phyloP scores from a whole-genome alignment of 768 basidiomycete species.

The Lentinula sp. region DNA sequence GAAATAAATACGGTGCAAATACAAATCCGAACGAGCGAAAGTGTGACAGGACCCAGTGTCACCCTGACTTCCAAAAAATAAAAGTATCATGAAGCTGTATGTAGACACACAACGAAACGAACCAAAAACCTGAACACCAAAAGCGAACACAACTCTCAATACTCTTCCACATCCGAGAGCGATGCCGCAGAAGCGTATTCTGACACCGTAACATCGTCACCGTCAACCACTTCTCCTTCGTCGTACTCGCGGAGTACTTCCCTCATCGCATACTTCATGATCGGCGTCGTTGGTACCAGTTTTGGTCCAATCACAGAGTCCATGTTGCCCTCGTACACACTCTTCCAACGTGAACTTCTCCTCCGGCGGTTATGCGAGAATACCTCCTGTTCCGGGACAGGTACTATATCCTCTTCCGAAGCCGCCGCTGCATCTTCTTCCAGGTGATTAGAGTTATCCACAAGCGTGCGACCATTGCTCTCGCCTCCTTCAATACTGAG shows the following conservation, averaged over 20 bases:
- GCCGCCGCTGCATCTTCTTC: slow-evolving; percentile 18
- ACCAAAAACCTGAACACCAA: neutral
- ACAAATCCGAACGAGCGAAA: too few relatives aligned
- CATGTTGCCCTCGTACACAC: neutral
- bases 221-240: slow-evolving; percentile 32
- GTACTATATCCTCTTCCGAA: slow-evolving; percentile 40
- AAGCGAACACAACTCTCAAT: slow-evolving; percentile 22
- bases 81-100: too few relatives aligned
- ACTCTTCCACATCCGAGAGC: slow-evolving; percentile 72
- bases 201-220: slow-evolving; percentile 45
- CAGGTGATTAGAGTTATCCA: slow-evolving; percentile 26
- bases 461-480: slow-evolving; percentile 37
- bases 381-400: slow-evolving; percentile 33
- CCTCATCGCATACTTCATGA: slow-evolving; percentile 80
- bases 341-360: slow-evolving; percentile 11
- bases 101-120: neutral
- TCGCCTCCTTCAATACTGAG: slow-evolving; percentile 16
- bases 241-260: slow-evolving; percentile 82
- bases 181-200: slow-evolving; percentile 58
- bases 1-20: too few relatives aligned
- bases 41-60: too few relatives aligned
- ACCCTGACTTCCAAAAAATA: too few relatives aligned
- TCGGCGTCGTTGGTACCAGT: slow-evolving; percentile 69
- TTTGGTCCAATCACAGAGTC: slow-evolving; percentile 47
- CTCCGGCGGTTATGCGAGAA: slow-evolving; percentile 6